A percentile compares a stretch with the other conserved stretches of the same genome.
These are phyloP conservation scores for Colletotrichum chrysophilum DNA, from an alignment of 2,329 filamentous ascomycete species.

Conservation along the genomic window DNA sequence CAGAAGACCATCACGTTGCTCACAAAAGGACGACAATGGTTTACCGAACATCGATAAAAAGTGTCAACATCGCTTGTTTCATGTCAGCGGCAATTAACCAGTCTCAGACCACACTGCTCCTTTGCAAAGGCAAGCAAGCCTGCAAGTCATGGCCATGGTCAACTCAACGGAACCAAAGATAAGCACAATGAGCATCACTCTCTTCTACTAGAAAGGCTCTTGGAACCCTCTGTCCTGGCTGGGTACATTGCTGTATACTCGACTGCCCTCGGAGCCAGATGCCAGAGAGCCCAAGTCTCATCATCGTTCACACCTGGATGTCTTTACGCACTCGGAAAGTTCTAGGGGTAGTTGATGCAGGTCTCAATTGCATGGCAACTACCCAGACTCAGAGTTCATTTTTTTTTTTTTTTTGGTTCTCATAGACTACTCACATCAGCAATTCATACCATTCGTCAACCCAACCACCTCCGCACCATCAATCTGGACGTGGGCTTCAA, in stretches of 20 bases:
- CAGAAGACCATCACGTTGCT: not conserved
- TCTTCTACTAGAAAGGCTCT: not conserved
- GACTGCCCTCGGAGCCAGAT: not conserved
- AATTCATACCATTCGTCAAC: not conserved
- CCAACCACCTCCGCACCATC: accelerated
- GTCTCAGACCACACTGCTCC: not conserved
- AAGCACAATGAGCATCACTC: not conserved
- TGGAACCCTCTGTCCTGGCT: accelerated
- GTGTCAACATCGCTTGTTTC: not conserved
- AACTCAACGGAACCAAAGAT: not conserved
- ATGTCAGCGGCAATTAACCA: not conserved
- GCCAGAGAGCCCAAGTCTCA: accelerated
- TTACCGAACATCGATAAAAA: not conserved
- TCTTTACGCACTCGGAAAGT: not conserved
- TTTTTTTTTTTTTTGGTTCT: not conserved
- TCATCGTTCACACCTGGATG: not conserved
- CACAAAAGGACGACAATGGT: not conserved
- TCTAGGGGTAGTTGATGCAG: accelerated
- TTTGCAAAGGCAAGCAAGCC: not conserved
- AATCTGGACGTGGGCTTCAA: not conserved
- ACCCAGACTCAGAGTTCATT: too few relatives aligned
- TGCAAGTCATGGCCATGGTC: not conserved
- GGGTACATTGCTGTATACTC: not conserved
- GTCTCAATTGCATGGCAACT: not conserved
- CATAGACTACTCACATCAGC: not conserved